Percentiles rank a stretch among this genome's conserved stretches.
phyloP scores from a whole-genome alignment of 176 grass and related monocot species.

The Chloris gayana region DNA sequence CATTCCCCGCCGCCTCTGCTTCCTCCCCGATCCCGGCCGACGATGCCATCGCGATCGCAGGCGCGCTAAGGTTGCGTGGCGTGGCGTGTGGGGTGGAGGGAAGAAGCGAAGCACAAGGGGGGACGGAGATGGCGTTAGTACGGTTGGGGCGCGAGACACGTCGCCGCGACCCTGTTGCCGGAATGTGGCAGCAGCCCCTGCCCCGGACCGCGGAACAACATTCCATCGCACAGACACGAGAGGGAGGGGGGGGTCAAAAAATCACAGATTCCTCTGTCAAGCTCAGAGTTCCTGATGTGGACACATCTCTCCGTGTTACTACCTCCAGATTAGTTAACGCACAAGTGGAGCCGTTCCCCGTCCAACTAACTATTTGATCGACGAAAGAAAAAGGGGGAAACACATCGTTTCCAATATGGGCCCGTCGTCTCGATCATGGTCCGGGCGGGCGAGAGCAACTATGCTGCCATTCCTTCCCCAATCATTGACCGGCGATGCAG shows the following conservation, averaged over 20 bases:
- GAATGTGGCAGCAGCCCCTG: slow-evolving; percentile 2
- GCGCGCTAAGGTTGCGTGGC: neutral
- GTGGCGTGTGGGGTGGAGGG: neutral
- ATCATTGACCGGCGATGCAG: slow-evolving; percentile 34
- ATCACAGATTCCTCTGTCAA: neutral
- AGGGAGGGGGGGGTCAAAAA: no score
- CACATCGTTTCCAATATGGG: neutral
- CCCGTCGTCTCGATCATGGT: neutral
- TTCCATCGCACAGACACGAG: neutral
- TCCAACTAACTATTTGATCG: neutral
- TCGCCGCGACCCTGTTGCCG: slow-evolving; percentile 28
- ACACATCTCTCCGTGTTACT: neutral
- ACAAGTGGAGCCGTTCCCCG: slow-evolving; percentile 6
- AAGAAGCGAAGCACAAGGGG: neutral
- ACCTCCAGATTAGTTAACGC: neutral
- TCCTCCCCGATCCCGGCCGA: neutral
- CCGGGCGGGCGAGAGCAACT: neutral
- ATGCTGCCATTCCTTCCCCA: slow-evolving; percentile 3
- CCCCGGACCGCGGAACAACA: slow-evolving; percentile 14
- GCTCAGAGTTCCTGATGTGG: neutral
- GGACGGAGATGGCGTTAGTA: slow-evolving; percentile 25
- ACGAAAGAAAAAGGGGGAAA: neutral
- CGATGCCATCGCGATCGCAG: neutral
- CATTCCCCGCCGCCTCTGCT: neutral
- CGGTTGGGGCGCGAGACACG: slow-evolving; percentile 31